Base-by-base conservation (phyloP, 1,139 yeast species). In the Kurtzmaniella natalensis region DNA sequence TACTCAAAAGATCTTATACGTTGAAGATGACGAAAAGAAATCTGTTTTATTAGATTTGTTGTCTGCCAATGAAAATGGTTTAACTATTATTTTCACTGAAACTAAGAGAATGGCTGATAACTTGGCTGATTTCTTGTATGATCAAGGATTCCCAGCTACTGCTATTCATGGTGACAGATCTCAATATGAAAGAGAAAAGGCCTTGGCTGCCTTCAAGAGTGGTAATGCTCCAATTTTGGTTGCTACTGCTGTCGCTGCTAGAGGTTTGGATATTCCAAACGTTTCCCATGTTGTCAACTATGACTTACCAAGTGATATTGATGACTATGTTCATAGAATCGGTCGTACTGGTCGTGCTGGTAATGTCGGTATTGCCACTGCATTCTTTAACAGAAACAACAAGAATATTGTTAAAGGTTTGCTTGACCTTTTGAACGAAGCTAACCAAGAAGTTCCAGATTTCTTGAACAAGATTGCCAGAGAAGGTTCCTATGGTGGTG, bases 261-360 rank as follows among this genome's bases (percentile, higher is more conserved):
- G 98, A 78, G 98, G 98, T 71, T 78, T 92, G 61, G 98, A 92
- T 79, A 92, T 92, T 73, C 97, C 98, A 61, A 92, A 92, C 61
- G 98, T 92, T 51, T 83, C 95, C 30, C 97, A 89, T 61, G 98
- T 92, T 56, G 84, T 92, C 67, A 92, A 92, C 76, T 92, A 82
- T 61, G 98, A 92, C 61, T 76, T 92, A 62, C 98, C 98, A 58
- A 74, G 86, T 58, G 97, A 92, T 64, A 85, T 89, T 56, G 98
- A 92, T 64, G 98, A 92, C 67, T 92, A 92, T 60, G 98, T 92
- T 45, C 98, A 92, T 72, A 86, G 98, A 75, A 92, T 92, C 59
- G 98, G 98, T 76, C 94, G 98, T 82, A 92, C 98, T 55, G 98
- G 98, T 68, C 94, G 98, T 81, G 98, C 98, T 55, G 98, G 98